A percentile compares a stretch with the other conserved stretches of the same genome.
Evolutionary conservation across 805 yeast species (phyloP).

Genomic region (Starmerella ratchasimensis): DNA sequence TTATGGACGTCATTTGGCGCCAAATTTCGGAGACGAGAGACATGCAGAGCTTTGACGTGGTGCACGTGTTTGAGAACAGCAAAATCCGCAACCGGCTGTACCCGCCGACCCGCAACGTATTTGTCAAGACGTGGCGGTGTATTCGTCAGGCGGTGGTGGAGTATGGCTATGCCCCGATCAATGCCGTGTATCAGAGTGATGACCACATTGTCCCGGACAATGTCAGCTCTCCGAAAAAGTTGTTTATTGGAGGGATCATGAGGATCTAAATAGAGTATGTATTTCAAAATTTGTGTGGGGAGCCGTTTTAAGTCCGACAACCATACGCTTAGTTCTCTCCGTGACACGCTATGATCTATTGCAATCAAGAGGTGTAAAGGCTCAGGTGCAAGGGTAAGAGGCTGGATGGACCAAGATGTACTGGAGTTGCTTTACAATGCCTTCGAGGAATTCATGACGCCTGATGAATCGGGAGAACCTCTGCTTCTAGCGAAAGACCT

Average conservation of each 20-base stretch:
- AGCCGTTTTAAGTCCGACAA: no score
- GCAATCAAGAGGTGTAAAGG: no score
- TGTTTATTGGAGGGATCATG: constrained; percentile 8
- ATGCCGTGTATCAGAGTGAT: constrained; percentile 11
- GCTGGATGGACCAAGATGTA: constrained; percentile 1
- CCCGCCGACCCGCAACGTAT: constrained; percentile 2
- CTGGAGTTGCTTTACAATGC: constrained; percentile 14
- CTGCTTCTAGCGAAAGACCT: constrained; percentile 18
- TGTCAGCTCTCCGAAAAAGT: constrained; percentile 2
- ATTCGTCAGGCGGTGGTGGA: constrained; percentile 7
- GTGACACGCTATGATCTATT: no score
- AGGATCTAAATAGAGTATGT: constrained; percentile 1
- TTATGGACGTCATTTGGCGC: not conserved
- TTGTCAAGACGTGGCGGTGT: not conserved
- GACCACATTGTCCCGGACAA: constrained; percentile 4
- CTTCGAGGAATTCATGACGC: constrained; percentile 23
- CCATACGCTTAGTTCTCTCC: no score
- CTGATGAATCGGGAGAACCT: constrained; percentile 21
- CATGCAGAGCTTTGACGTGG: not conserved
- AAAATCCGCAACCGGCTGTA: not conserved
- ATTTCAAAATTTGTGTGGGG: not conserved
- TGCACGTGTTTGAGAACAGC: constrained; percentile 13
- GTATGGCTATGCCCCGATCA: constrained; percentile 8
- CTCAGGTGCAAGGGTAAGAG: not conserved
- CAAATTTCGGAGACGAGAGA: not conserved